Evolutionary conservation across 2,329 filamentous ascomycete species (phyloP).

Genomic region (Ophiostoma fasciatum): DNA sequence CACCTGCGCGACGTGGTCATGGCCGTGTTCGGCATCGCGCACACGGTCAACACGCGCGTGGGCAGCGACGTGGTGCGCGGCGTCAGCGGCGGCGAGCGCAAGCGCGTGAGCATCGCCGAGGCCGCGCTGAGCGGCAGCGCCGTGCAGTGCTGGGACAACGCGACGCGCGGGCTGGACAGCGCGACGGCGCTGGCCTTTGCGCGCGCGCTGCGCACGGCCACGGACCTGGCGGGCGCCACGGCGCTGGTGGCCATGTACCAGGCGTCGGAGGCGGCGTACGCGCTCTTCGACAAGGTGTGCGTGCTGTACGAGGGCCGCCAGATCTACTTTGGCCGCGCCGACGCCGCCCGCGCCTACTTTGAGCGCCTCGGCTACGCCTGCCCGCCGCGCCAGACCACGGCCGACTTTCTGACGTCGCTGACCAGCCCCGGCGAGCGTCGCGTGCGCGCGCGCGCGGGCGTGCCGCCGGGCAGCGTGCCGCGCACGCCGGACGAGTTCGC

Average conservation of each 20-base stretch:
- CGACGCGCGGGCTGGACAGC: conserved; percentile 49
- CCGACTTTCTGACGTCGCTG: conserved; percentile 63
- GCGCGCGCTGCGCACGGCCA: conserved; percentile 48
- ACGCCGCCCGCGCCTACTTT: conserved; percentile 51
- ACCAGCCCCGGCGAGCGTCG: conserved; percentile 59
- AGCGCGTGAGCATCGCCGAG: conserved; percentile 65
- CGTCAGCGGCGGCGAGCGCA: conserved; percentile 50
- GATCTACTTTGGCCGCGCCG: conserved; percentile 48
- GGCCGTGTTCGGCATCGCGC: conserved; percentile 60
- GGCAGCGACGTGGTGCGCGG: conserved; percentile 50
- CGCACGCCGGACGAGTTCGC: conserved; percentile 48
- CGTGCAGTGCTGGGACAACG: conserved; percentile 60
- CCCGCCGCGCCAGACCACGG: conserved; percentile 46
- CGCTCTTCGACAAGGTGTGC: conserved; percentile 54
- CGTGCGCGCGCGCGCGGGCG: conserved; percentile 47
- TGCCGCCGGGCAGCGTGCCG: conserved; percentile 33
- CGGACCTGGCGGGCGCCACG: conserved; percentile 46
- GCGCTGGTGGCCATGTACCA: conserved; percentile 52
- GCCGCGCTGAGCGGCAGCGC: conserved; percentile 45
- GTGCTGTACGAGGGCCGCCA: conserved; percentile 56
- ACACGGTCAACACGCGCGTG: conserved; percentile 57
- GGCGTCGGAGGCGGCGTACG: conserved; percentile 48
- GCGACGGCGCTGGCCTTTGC: conserved; percentile 53
- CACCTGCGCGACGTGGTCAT: conserved; percentile 58
- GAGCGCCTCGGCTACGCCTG: conserved; percentile 51